phyloP scores from a whole-genome alignment of 768 basidiomycete species.

The Clavulina sp. region DNA sequence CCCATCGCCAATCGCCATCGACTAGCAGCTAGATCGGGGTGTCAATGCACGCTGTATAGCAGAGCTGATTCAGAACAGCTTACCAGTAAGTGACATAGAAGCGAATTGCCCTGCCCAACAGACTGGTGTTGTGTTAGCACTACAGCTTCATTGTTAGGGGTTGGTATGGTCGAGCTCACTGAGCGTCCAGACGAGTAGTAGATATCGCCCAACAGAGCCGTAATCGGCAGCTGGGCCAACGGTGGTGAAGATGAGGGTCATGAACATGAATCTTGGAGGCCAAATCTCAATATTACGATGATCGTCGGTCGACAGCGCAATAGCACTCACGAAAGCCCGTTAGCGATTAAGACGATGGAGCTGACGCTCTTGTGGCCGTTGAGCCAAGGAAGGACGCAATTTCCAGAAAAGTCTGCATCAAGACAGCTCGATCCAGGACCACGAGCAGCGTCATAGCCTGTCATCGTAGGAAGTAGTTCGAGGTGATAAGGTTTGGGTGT shows the following conservation, averaged over 20 bases:
- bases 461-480: neutral
- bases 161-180: too few species aligned
- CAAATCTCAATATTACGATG: neutral
- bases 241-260: slow-evolving; percentile 69
- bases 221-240: slow-evolving; percentile 57
- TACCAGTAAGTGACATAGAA: slow-evolving; percentile 54
- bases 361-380: slow-evolving; percentile 55
- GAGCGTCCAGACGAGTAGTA: slow-evolving; percentile 49
- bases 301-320: slow-evolving; percentile 27
- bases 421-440: slow-evolving; percentile 57
- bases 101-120: slow-evolving; percentile 74
- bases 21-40: slow-evolving; percentile 38
- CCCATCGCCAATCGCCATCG: slow-evolving; percentile 66
- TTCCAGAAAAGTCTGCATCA: slow-evolving; percentile 38
- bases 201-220: slow-evolving; percentile 59
- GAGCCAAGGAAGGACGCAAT: slow-evolving; percentile 65
- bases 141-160: too few species aligned
- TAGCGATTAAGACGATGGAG: slow-evolving; percentile 60
- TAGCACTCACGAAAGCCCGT: slow-evolving; percentile 42
- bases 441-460: slow-evolving; percentile 46
- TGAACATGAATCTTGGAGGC: slow-evolving; percentile 27
- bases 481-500: neutral
- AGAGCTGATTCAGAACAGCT: slow-evolving; percentile 13
- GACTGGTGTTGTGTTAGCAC: too few species aligned
- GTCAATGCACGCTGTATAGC: too few species aligned